A percentile compares a stretch with the other conserved stretches of the same genome.
Conservation (phyloP, 2,329 filamentous ascomycete genomes). For the Metarhizium anisopliae region DNA sequence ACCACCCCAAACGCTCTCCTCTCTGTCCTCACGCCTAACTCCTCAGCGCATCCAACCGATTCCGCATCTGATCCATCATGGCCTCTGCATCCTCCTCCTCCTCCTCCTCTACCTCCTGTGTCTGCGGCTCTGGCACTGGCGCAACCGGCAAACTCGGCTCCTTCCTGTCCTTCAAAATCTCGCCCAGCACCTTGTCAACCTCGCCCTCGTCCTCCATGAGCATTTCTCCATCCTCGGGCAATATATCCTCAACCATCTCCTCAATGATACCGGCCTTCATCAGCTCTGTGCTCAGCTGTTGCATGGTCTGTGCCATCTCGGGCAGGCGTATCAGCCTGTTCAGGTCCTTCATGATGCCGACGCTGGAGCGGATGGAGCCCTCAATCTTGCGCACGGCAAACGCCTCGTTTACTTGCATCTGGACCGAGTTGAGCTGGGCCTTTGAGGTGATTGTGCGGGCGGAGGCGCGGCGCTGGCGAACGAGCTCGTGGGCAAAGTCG, state of each 20-base stretch:
- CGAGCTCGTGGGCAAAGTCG: slow-evolving; percentile 79
- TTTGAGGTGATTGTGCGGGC: slow-evolving; percentile 74
- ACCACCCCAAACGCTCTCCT: not conserved
- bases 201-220: slow-evolving; percentile 72
- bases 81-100: slow-evolving; percentile 83
- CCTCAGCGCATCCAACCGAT: slow-evolving; percentile 80
- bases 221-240: slow-evolving; percentile 66
- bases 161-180: slow-evolving; percentile 77
- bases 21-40: slow-evolving; percentile 41
- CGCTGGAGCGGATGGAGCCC: slow-evolving; percentile 75
- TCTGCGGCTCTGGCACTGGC: slow-evolving; percentile 46
- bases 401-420: slow-evolving; percentile 96
- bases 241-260: slow-evolving; percentile 85
- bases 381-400: slow-evolving; percentile 95
- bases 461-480: slow-evolving; percentile 69
- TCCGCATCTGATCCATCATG: slow-evolving; percentile 90
- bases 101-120: slow-evolving; percentile 39
- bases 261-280: slow-evolving; percentile 95
- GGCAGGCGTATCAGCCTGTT: slow-evolving; percentile 78
- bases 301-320: slow-evolving; percentile 81
- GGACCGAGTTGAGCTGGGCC: slow-evolving; percentile 83
- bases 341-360: slow-evolving; percentile 95
- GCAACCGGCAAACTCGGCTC: slow-evolving; percentile 48
- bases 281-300: slow-evolving; percentile 75
- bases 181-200: slow-evolving; percentile 86